Evolutionary conservation across 1,139 yeast species (phyloP), one percentile per base, ranked within the genome.

Genomic region (Blastobotrys apis): DNA sequence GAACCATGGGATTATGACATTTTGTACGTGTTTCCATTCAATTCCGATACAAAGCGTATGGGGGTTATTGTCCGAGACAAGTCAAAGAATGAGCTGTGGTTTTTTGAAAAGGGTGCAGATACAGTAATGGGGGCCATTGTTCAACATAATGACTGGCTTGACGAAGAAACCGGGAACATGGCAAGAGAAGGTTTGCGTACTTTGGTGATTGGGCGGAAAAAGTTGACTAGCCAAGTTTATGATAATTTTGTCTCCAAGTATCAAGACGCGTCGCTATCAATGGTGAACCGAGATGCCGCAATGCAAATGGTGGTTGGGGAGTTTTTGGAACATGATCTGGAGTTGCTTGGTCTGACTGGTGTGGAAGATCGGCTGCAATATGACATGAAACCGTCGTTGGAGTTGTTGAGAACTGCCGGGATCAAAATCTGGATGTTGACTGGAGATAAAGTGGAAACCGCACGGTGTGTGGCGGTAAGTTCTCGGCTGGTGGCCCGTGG

Each of bases 381-480:
- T 44, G 90, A 90, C 61, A 96, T 94, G 46, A 92, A 90, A 63
- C 77, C 94, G 0, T 86, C 97, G 0, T 81, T 94, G 49, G 99
- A 94, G 67, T 72, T 92, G 31, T 72, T 94, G 53, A 74, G 98
- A 55, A 92, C 94, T 67, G 99, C 98, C 0, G 98, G 98, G 1
- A 80, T 94, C 47, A 87, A 87, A 59, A 92, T 94, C 43, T 94
- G 99, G 99, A 94, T 94, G 98, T 71, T 94, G 41, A 94, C 99
- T 0, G 99, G 99, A 53, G 99, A 94, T 63, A 94, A 94, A 63
- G 97, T 92, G 6, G 99, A 94, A 66, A 94, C 99, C 0, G 98
- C 98, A 1, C 78, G 87, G 51, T 92, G 98, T 73, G 97, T 94
- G 30, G 88, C 97, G 20, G 85, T 94, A 15, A 85, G 95, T 62